phyloP scores from a whole-genome alignment of 441 rosid species.

The Rhodomyrtus psidioides region DNA sequence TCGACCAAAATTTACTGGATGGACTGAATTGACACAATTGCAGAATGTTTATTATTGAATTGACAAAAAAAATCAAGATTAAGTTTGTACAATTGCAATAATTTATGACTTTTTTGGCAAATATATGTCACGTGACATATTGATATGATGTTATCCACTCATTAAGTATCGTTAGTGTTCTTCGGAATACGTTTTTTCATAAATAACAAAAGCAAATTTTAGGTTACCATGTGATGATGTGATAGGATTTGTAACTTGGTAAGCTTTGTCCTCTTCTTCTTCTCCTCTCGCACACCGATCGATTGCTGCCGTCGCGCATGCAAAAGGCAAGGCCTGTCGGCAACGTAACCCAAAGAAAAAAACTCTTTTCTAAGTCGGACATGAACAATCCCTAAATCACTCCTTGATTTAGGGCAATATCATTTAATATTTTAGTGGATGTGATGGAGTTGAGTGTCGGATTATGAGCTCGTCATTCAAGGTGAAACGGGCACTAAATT shows the following conservation, averaged over 20 bases:
- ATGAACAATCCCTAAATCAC: constrained; percentile 39
- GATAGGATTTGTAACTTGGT: not conserved
- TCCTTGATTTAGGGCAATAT: constrained; percentile 40
- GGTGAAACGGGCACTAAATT: not conserved
- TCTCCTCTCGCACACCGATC: not conserved
- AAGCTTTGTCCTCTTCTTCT: not conserved
- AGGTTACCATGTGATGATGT: not conserved
- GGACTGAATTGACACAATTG: too few relatives aligned
- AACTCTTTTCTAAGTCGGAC: not conserved
- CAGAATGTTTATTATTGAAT: too few relatives aligned
- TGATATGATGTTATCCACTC: not conserved
- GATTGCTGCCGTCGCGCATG: not conserved
- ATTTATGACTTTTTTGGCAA: too few relatives aligned
- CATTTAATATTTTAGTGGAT: not conserved
- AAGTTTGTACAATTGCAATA: too few relatives aligned
- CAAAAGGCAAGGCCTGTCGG: not conserved
- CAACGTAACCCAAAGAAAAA: not conserved
- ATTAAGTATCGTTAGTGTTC: not conserved
- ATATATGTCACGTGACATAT: not conserved
- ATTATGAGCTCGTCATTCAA: constrained; percentile 19
- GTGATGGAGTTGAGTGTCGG: constrained; percentile 11
- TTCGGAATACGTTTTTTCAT: not conserved
- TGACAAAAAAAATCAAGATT: too few relatives aligned
- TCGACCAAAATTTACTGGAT: too few relatives aligned
- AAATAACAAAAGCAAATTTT: not conserved